Conservation (phyloP, 2,329 filamentous ascomycete genomes). For the Ampelomyces quisqualis region DNA sequence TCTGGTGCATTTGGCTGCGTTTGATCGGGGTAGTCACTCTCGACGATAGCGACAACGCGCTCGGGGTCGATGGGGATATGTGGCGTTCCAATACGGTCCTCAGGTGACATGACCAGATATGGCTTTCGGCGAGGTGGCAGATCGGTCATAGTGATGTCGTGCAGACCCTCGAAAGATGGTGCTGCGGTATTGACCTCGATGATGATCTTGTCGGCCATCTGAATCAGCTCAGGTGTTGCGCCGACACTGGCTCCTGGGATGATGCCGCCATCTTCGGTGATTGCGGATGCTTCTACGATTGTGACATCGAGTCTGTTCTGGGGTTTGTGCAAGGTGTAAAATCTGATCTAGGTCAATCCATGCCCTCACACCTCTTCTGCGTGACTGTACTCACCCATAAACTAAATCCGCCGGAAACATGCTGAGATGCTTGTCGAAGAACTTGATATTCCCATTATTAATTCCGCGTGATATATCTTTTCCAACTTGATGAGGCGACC, state of each 20-base stretch:
- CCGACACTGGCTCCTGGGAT: constrained; percentile 84
- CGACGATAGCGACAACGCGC: constrained; percentile 79
- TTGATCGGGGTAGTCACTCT: constrained; percentile 79
- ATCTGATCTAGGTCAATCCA: constrained; percentile 51
- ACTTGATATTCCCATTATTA: constrained; percentile 83
- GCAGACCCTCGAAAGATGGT: constrained; percentile 78
- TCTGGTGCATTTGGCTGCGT: constrained; percentile 74
- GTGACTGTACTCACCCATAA: constrained; percentile 55
- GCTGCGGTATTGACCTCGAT: constrained; percentile 88
- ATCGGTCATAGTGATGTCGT: constrained; percentile 90
- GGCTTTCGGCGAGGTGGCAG: constrained; percentile 79
- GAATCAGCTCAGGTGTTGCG: constrained; percentile 79
- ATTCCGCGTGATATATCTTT: constrained; percentile 89
- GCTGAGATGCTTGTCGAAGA: constrained; percentile 90
- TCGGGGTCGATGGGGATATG: constrained; percentile 83
- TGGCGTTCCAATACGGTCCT: constrained; percentile 81
- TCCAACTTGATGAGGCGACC: constrained; percentile 83
- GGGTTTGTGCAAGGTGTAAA: constrained; percentile 77
- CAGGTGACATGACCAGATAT: constrained; percentile 79
- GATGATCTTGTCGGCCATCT: constrained; percentile 91
- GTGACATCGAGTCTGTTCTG: constrained; percentile 76
- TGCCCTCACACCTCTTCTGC: not conserved
- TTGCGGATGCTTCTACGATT: constrained; percentile 82
- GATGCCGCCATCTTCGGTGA: constrained; percentile 85
- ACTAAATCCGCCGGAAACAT: constrained; percentile 89